Percentiles rank a stretch among this genome's conserved stretches.
phyloP scores from a whole-genome alignment of 164 flowering plant genomes.

The Vitis labrusca region DNA sequence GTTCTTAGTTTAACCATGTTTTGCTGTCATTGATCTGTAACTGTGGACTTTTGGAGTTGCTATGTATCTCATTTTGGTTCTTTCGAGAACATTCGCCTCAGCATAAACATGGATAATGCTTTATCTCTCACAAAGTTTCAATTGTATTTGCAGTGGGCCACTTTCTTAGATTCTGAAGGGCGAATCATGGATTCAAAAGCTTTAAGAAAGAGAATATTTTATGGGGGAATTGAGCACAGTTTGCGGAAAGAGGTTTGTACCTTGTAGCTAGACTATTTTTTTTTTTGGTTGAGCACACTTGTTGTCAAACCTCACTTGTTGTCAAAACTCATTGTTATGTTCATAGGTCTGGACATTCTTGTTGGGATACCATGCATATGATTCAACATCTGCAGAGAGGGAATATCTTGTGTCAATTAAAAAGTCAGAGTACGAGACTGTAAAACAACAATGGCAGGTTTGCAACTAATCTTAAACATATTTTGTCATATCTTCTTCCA shows the following conservation, averaged over 20 bases:
- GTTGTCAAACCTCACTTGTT: background rate
- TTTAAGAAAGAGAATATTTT: constrained; percentile 83
- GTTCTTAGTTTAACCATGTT: background rate
- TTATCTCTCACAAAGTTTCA: background rate
- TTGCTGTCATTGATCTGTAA: background rate
- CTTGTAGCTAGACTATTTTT: background rate
- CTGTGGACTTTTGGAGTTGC: background rate
- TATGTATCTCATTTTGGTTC: background rate
- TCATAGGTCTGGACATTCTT: constrained; percentile 82
- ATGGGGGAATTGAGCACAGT: constrained; percentile 81
- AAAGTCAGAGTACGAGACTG: constrained; percentile 72
- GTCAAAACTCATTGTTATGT: constrained; percentile 6
- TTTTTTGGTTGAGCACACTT: background rate
- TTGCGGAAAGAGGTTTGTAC: constrained; percentile 77
- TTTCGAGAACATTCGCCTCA: background rate
- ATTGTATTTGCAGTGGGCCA: constrained; percentile 60
- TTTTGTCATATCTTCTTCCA: background rate
- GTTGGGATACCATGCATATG: constrained; percentile 74
- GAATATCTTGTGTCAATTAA: constrained; percentile 60
- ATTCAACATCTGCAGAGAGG: constrained; percentile 96
- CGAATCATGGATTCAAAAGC: constrained; percentile 66
- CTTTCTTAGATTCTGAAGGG: constrained; percentile 90
- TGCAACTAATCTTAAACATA: constrained; percentile 4
- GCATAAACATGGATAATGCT: background rate
- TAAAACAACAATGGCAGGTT: constrained; percentile 96